Evolutionary conservation across 257 asterid genomes (phyloP), one percentile per base, ranked within the genome.

Genomic region (Primulina huaijiensis): DNA sequence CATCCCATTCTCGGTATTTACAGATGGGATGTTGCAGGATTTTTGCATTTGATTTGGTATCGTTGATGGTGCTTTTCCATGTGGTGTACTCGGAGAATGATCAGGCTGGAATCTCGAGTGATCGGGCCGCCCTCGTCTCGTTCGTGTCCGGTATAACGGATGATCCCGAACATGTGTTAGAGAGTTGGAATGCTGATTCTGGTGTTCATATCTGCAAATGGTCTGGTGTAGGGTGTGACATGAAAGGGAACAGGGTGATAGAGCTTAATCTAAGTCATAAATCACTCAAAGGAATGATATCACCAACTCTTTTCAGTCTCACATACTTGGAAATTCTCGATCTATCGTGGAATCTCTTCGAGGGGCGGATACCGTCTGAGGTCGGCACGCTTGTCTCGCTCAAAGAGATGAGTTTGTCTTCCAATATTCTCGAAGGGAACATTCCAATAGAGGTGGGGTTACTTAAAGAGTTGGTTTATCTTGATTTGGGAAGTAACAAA

Each of bases 401-500:
- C 12, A 60, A 46, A 62, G 92, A 86, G 68, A 85, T 92, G 43
- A 89, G 95, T 70, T 68, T 92, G 14, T 81, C 96, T 0, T 76
- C 86, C 43, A 92, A 92, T 78, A 72, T 77, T 46, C 90, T 89
- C 6, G 72, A 76, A 55, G 96, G 94, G 2, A 63, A 62, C 46
- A 83, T 89, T 4, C 98, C 98, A 2, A n/a, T 35, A 19, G 81
- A 82, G 46, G 50, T 85, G 19, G 92, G 89, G 20, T 60, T 21
- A 3, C 85, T 89, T 65, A 70, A 57, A 5, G 64, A 77, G 27
- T 25, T 91, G 66, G 82, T 75, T 35, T 91, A 91, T 66, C 89
- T 91, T 58, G 83, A 91, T 81, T 81, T 91, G 4, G 96, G 95
- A 55, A 83, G 85, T 19, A 91, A 91, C 78, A 71, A 67, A 31